Percentiles rank a stretch among this genome's conserved stretches.
These are phyloP conservation scores for Calonectria pauciramosa DNA, from an alignment of 2,329 filamentous ascomycete genomes.

Conservation along the genomic window DNA sequence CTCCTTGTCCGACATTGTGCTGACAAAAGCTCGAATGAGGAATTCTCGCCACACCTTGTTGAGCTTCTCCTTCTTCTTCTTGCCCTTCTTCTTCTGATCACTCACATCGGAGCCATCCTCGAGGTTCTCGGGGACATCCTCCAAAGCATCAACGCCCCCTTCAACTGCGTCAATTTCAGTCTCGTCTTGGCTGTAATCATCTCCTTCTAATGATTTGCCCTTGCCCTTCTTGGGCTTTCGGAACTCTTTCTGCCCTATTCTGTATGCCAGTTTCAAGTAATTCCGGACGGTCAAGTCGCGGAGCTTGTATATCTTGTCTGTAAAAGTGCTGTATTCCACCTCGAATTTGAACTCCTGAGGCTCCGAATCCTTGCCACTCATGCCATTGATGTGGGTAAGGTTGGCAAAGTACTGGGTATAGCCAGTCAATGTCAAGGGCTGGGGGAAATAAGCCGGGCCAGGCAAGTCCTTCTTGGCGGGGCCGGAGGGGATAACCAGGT, in stretches of 20 bases:
- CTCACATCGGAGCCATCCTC: conserved; percentile 37
- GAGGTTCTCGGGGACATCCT: conserved; percentile 44
- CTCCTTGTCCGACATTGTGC: conserved; percentile 76
- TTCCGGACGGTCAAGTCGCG: conserved; percentile 88
- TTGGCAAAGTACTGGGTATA: conserved; percentile 97
- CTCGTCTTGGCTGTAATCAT: conserved; percentile 34
- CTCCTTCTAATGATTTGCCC: conserved; percentile 36
- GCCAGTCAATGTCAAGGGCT: conserved; percentile 82
- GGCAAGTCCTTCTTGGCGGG: conserved; percentile 81
- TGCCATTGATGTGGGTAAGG: conserved; percentile 85
- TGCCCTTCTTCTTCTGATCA: conserved; percentile 57
- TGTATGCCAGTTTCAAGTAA: conserved; percentile 82
- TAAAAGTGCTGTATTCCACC: conserved; percentile 87
- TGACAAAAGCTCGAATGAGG: conserved; percentile 83
- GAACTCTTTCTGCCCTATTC: conserved; percentile 70
- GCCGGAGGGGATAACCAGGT: conserved; percentile 75
- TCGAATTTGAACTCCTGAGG: conserved; percentile 79
- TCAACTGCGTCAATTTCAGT: conserved; percentile 46
- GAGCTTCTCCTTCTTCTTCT: conserved; percentile 61
- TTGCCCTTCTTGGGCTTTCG: conserved; percentile 38
- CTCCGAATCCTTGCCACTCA: conserved; percentile 64
- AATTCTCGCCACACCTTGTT: conserved; percentile 85
- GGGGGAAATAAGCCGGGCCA: conserved; percentile 90
- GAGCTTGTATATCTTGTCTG: conserved; percentile 81
- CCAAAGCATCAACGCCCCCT: conserved; percentile 44